These are phyloP conservation scores for Nannochloris sp. DNA, from an alignment of 139 green algal species.

Conservation along the genomic window DNA sequence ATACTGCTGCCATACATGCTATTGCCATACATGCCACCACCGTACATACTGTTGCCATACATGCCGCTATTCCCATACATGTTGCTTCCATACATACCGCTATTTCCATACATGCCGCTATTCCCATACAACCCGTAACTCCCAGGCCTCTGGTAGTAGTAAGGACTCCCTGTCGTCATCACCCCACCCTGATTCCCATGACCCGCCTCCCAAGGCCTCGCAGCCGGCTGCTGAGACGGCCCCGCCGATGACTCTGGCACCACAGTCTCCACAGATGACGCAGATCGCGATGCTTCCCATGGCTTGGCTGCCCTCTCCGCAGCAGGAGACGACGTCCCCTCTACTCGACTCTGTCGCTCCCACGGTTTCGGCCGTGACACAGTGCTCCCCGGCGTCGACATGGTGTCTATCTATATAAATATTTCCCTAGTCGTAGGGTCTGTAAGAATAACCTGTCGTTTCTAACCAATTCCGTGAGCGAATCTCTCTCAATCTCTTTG, in stretches of 20 bases:
- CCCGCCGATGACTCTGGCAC: neutral
- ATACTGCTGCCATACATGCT: neutral
- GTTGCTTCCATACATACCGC: neutral
- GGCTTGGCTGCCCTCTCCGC: conserved; percentile 43
- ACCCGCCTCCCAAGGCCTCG: neutral
- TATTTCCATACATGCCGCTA: neutral
- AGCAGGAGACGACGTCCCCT: neutral
- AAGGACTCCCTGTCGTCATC: neutral
- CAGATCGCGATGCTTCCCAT: conserved; percentile 36
- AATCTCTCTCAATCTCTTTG: no score
- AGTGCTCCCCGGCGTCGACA: no score
- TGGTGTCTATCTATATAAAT: no score
- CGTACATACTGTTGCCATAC: neutral
- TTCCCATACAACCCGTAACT: conserved; percentile 8
- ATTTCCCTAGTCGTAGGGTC: no score
- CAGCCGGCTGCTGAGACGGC: neutral
- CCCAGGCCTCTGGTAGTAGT: neutral
- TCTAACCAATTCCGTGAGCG: no score
- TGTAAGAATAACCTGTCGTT: no score
- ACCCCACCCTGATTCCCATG: no score
- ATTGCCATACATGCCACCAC: neutral
- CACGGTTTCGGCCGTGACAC: conserved; percentile 34
- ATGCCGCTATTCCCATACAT: conserved; percentile 2
- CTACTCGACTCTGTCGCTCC: conserved; percentile 20
- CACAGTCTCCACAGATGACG: neutral